Conservation (phyloP, 106 monocot species). For the Acorus gramineus region DNA sequence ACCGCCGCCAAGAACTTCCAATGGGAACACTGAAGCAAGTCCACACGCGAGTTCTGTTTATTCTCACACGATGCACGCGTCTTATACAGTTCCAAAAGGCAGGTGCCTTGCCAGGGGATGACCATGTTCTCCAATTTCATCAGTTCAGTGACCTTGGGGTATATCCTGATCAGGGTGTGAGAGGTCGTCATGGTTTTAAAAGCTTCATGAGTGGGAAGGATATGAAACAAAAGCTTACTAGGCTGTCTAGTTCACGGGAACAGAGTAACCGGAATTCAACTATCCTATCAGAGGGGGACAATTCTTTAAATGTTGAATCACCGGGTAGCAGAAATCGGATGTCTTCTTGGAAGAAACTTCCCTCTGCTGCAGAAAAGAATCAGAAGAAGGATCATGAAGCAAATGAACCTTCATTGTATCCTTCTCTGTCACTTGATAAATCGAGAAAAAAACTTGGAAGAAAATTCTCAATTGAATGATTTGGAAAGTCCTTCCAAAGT, state of each 20-base stretch:
- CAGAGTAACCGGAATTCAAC: background rate
- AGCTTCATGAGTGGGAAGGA: conserved; percentile 34
- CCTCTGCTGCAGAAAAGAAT: conserved; percentile 68
- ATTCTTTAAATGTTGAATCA: conserved; percentile 13
- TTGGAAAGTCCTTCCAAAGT: conserved; percentile 4
- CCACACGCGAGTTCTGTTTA: conserved; percentile 84
- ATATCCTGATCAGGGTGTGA: conserved; percentile 30
- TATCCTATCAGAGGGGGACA: background rate
- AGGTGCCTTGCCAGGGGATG: conserved; percentile 20
- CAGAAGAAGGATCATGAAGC: conserved; percentile 23
- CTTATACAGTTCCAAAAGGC: conserved; percentile 85
- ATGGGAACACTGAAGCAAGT: conserved; percentile 76
- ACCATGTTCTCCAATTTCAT: conserved; percentile 62
- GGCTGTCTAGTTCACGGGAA: background rate
- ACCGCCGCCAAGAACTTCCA: conserved; percentile 68
- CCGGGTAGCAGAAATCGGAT: conserved; percentile 53
- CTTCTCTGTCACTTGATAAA: conserved; percentile 14
- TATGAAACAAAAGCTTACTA: conserved; percentile 45
- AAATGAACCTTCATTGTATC: background rate
- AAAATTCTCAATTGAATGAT: conserved; percentile 1
- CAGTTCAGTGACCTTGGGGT: conserved; percentile 90
- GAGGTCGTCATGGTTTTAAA: conserved; percentile 22
- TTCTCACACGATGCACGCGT: conserved; percentile 84
- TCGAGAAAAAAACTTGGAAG: conserved; percentile 1
- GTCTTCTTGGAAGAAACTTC: conserved; percentile 95